Evolutionary conservation across 164 flowering plant species (phyloP), one percentile per base, ranked within the genome.

Genomic region (Annona squamosa): DNA sequence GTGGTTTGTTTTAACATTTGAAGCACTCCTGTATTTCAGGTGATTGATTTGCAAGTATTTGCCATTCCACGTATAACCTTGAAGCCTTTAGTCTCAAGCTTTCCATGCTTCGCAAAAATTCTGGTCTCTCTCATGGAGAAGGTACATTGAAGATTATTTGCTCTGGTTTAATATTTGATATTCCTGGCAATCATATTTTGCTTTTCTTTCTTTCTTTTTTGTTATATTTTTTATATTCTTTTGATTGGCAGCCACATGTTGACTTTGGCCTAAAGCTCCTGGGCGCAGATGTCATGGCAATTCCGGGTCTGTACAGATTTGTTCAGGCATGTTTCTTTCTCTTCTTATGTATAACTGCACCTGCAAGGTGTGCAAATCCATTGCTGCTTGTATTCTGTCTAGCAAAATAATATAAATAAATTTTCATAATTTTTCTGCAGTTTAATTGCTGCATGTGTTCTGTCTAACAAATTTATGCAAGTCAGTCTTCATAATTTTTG

Each of bases 31-130:
- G 44, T 6, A 26, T 46, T 83, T 81, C 83, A 93, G 98, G 91
- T 91, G 73, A 80, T 95, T 69, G 99, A 95, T 83, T 80, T 93
- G 87, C 99, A 95, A 88, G 91, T 95, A 18, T 95, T 91, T 89
- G 97, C 95, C 80, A 18, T 73, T 73, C 97, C 98, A 41, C 90
- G 99, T 12, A 88, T 95, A 73, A 93, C 99, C 52, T 81, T 95
- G 80, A 95, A 95, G 90, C 99, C 99, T 43, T 74, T 95, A 84
- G 97, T 95, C 73, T 96, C 97, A 57, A 82, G 76, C 69, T 91
- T 95, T 82, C 99, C 99, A 74, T 95, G 99, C 80, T 95, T 93
- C 75, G 92, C 94, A 9, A 94, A 87, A 3, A 92, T 94, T 67
- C 70, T 41, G 46, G 97, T 94, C 26, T 94, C 99, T 68, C 94